Percentiles rank a stretch among this genome's conserved stretches.
phyloP scores from a whole-genome alignment of 169 alveolate genomes.

The Prorocentrum cordatum region DNA sequence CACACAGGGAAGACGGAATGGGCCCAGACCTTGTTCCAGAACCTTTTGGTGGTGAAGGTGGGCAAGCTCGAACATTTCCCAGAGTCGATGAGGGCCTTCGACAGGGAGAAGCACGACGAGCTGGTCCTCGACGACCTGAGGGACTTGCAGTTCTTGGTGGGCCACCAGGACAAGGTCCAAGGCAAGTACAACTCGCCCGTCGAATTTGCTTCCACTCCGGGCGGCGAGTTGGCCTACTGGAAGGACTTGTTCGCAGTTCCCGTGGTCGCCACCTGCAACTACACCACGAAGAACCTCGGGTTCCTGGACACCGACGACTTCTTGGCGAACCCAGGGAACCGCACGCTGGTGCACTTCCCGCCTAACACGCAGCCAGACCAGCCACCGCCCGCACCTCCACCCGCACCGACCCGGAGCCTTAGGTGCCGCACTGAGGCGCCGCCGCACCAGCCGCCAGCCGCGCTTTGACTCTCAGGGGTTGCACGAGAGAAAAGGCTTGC shows the following conservation, averaged over 20 bases:
- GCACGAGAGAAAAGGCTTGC: no score
- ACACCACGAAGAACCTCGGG: neutral
- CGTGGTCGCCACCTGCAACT: neutral
- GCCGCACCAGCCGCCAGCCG: no score
- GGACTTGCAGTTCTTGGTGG: neutral
- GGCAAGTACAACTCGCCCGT: conserved; percentile 1
- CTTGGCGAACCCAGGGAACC: neutral
- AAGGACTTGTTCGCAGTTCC: neutral
- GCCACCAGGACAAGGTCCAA: conserved; percentile 17
- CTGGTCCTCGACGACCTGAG: neutral
- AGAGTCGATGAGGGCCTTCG: neutral
- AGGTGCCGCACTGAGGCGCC: no score
- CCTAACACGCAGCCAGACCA: no score
- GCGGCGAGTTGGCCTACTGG: neutral
- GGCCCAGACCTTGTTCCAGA: neutral
- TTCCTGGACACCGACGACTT: conserved; percentile 1
- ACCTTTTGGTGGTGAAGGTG: neutral
- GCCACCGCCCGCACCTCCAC: no score
- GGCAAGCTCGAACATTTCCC: conserved; percentile 1
- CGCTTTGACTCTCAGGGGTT: no score
- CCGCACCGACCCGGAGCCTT: no score
- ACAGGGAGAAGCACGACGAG: conserved; percentile 2
- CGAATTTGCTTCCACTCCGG: neutral
- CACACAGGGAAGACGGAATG: neutral
- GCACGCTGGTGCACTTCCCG: neutral